Conservation (phyloP, 176 grass and related monocot species). For the Olyra latifolia region DNA sequence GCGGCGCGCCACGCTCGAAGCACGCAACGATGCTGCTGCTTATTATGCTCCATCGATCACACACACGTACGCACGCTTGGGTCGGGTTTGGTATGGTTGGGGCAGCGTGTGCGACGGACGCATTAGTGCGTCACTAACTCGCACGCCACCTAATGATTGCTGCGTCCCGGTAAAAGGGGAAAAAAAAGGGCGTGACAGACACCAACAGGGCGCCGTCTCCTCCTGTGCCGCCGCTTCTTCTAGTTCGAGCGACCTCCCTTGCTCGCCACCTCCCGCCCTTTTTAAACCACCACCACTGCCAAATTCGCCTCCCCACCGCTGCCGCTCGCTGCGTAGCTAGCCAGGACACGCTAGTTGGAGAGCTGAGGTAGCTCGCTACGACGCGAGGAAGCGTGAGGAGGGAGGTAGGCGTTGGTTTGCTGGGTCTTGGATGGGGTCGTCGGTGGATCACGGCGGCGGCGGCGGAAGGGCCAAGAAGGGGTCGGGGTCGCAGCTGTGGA, state of each 20-base stretch:
- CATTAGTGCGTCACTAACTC: slow-evolving; percentile 38
- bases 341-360: not conserved
- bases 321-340: not conserved
- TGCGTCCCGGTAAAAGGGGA: not conserved
- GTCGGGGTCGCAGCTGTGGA: slow-evolving; percentile 60
- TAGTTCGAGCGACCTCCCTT: not conserved
- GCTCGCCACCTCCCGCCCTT: slow-evolving; percentile 55
- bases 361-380: not conserved
- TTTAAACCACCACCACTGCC: slow-evolving; percentile 55
- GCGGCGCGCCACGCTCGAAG: slow-evolving; percentile 1
- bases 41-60: no score
- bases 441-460: slow-evolving; percentile 30
- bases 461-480: slow-evolving; percentile 40
- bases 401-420: not conserved
- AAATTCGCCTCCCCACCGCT: slow-evolving; percentile 47
- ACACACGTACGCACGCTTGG: not conserved
- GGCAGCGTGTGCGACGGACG: not conserved
- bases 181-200: slow-evolving; percentile 22
- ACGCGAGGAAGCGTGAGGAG: slow-evolving; percentile 23
- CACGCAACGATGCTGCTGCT: not conserved
- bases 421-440: slow-evolving; percentile 32
- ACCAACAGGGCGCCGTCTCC: slow-evolving; percentile 14
- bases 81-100: not conserved
- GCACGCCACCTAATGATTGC: slow-evolving; percentile 40
- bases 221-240: slow-evolving; percentile 12